Percentiles rank a stretch among this genome's conserved stretches.
These are phyloP conservation scores for Naganishia liquefaciens DNA, from an alignment of 1,284 basidiomycete species.

Conservation along the genomic window DNA sequence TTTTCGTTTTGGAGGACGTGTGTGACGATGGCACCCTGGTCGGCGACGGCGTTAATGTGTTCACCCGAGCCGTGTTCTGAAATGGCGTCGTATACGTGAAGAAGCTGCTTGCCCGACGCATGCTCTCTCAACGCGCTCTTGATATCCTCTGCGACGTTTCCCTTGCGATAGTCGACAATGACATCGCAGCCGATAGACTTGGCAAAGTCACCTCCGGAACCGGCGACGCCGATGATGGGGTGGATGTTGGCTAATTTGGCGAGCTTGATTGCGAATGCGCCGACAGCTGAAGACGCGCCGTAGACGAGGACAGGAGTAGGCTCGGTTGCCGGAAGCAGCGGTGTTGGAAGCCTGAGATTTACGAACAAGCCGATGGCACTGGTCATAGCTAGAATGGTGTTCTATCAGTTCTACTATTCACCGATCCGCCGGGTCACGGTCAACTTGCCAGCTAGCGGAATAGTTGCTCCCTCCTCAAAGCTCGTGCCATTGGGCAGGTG, in stretches of 20 bases:
- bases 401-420: not conserved
- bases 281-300: slow-evolving; percentile 35
- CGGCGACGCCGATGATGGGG: slow-evolving; percentile 36
- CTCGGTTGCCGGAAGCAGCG: slow-evolving; percentile 32
- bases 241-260: slow-evolving; percentile 36
- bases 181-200: slow-evolving; percentile 32
- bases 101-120: slow-evolving; percentile 23
- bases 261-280: slow-evolving; percentile 37
- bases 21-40: slow-evolving; percentile 15
- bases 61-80: slow-evolving; percentile 24
- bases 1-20: slow-evolving; percentile 17
- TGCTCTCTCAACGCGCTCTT: slow-evolving; percentile 27
- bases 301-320: slow-evolving; percentile 34
- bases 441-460: slow-evolving; percentile 32
- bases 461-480: slow-evolving; percentile 30
- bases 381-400: slow-evolving; percentile 27
- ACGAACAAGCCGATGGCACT: slow-evolving; percentile 34
- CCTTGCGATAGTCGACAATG: slow-evolving; percentile 35
- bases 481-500: slow-evolving; percentile 25
- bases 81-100: slow-evolving; percentile 31
- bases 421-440: not conserved
- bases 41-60: slow-evolving; percentile 16
- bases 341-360: slow-evolving; percentile 30
- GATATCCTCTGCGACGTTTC: slow-evolving; percentile 31
- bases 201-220: slow-evolving; percentile 30